Evolutionary conservation across 306 rosid species (phyloP).

Genomic region (Quercus parvula): DNA sequence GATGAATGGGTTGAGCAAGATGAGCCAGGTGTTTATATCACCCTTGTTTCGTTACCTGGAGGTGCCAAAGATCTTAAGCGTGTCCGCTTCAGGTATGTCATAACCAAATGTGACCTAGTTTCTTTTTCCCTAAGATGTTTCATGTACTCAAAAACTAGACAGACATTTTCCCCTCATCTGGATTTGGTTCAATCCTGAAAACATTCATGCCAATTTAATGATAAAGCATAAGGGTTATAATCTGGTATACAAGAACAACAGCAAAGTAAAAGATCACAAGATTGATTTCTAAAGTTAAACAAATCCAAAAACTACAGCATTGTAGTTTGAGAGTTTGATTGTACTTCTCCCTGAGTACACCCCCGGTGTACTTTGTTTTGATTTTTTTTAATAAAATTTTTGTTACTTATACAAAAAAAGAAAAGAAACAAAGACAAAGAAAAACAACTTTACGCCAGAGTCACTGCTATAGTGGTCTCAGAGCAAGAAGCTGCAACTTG

Average conservation of each 20-base stretch:
- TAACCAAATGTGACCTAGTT: background rate
- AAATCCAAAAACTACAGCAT: background rate
- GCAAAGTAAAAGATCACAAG: background rate
- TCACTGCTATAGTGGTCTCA: background rate
- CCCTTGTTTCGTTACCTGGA: constrained; percentile 89
- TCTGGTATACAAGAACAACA: background rate
- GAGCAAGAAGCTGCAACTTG: background rate
- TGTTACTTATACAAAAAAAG: background rate
- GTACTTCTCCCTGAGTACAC: too few relatives aligned
- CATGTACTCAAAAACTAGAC: background rate
- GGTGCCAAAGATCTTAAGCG: constrained; percentile 90
- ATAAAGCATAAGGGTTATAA: background rate
- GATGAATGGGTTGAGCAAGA: constrained; percentile 97
- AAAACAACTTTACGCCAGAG: background rate
- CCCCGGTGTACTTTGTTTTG: too few relatives aligned
- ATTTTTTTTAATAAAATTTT: too few relatives aligned
- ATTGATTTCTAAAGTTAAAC: background rate
- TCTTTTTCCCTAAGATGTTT: background rate
- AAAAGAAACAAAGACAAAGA: too few relatives aligned
- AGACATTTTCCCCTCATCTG: background rate
- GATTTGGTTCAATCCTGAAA: background rate
- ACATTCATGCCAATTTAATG: background rate
- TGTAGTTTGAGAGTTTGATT: too few relatives aligned
- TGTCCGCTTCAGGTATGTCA: constrained; percentile 89
- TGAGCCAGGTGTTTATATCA: constrained; percentile 93